A percentile compares a stretch with the other conserved stretches of the same genome.
Evolutionary conservation across 164 flowering plant species (phyloP).

Genomic region (Warburgia ugandensis): DNA sequence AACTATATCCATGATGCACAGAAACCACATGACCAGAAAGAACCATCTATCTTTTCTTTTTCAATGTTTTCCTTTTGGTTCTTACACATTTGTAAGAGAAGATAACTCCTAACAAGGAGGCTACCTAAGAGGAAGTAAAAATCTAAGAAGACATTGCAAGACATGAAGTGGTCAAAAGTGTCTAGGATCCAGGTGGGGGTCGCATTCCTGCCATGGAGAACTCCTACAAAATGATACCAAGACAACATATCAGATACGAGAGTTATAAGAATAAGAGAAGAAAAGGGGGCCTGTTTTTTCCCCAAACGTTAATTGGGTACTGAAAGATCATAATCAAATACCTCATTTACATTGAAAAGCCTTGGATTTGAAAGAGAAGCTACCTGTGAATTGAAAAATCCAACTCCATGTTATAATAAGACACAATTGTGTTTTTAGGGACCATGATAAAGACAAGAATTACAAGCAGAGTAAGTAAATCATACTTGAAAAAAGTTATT

Average conservation of each 20-base stretch:
- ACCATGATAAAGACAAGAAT: background rate
- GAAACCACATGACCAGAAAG: background rate
- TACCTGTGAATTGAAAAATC: constrained; percentile 4
- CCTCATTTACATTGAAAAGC: constrained; percentile 8
- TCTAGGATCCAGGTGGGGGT: constrained; percentile 7
- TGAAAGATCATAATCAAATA: background rate
- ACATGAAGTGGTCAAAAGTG: background rate
- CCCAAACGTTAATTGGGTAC: background rate
- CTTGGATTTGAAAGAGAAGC: constrained; percentile 9
- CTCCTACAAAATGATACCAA: constrained; percentile 6
- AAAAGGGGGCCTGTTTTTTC: background rate
- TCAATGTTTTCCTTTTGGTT: background rate
- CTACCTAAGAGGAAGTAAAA: background rate
- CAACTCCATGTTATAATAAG: background rate
- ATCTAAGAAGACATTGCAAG: background rate
- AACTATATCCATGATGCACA: constrained; percentile 1
- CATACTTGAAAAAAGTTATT: constrained; percentile 11
- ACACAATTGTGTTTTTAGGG: no score
- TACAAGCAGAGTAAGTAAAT: background rate
- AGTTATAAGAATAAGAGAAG: background rate
- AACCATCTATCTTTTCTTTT: background rate
- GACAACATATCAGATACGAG: background rate
- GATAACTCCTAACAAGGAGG: background rate
- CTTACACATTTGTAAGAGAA: constrained; percentile 3
- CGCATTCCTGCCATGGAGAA: constrained; percentile 8